A percentile compares a stretch with the other conserved stretches of the same genome.
These are phyloP conservation scores for Schizochytrium sp. DNA, from an alignment of 108 stramenopile species.

Conservation along the genomic window DNA sequence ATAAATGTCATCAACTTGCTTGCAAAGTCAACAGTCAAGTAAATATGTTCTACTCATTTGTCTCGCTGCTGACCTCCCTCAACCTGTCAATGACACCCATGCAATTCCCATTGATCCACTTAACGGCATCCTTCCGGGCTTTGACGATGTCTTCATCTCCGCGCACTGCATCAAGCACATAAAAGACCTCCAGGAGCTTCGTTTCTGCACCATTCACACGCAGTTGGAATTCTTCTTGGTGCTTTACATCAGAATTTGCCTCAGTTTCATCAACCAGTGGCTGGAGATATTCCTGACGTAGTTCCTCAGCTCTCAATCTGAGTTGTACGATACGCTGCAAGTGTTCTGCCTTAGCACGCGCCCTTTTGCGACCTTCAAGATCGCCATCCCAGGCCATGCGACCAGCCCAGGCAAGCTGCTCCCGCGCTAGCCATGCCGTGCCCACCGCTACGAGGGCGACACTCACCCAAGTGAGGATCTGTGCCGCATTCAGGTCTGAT, in stretches of 20 bases:
- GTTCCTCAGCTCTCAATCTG: background rate
- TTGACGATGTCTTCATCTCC: background rate
- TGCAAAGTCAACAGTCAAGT: background rate
- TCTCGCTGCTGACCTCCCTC: background rate
- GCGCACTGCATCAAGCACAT: background rate
- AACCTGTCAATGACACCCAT: background rate
- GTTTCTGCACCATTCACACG: conserved; percentile 15
- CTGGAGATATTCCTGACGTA: background rate
- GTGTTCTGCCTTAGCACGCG: background rate
- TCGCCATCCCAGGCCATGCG: conserved; percentile 40
- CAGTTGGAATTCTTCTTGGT: background rate
- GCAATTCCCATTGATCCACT: conserved; percentile 8
- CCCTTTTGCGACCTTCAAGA: background rate
- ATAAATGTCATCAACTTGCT: too few species aligned
- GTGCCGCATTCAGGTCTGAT: too few species aligned
- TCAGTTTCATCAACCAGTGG: background rate
- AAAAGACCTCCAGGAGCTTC: background rate
- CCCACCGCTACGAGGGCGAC: background rate
- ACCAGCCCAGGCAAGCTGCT: conserved; percentile 18
- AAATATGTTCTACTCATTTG: background rate
- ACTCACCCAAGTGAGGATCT: background rate
- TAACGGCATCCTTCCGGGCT: background rate
- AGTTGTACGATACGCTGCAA: background rate
- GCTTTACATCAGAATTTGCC: background rate
- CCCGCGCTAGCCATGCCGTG: background rate